These are phyloP conservation scores for Trichoderma cornu-damae DNA, from an alignment of 2,329 filamentous ascomycete species.

Conservation along the genomic window DNA sequence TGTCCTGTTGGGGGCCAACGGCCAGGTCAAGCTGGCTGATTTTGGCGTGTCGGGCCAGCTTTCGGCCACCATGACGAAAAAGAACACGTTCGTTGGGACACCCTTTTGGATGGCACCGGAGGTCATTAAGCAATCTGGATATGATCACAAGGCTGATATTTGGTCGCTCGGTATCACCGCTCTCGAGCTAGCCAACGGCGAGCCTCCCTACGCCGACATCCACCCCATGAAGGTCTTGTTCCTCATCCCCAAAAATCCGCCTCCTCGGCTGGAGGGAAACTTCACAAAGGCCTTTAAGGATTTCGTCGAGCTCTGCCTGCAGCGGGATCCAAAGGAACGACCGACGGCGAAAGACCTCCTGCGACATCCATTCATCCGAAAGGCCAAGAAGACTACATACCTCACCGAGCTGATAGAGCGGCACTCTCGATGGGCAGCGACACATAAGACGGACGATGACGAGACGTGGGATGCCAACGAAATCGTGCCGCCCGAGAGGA, in stretches of 20 bases:
- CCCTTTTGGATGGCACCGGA: slow-evolving; percentile 99
- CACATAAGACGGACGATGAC: slow-evolving; percentile 66
- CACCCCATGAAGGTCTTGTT: slow-evolving; percentile 99
- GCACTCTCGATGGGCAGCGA: slow-evolving; percentile 78
- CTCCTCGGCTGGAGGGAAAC: slow-evolving; percentile 73
- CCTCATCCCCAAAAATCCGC: slow-evolving; percentile 89
- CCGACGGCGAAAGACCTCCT: slow-evolving; percentile 82
- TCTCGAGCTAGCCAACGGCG: slow-evolving; percentile 82
- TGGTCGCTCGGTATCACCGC: slow-evolving; percentile 96
- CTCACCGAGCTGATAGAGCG: slow-evolving; percentile 93
- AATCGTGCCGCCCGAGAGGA: slow-evolving; percentile 49
- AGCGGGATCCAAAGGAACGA: slow-evolving; percentile 82
- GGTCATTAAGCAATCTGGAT: slow-evolving; percentile 96
- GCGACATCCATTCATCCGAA: slow-evolving; percentile 83
- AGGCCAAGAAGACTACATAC: slow-evolving; percentile 93
- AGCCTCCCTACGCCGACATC: slow-evolving; percentile 92
- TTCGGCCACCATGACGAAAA: slow-evolving; percentile 98
- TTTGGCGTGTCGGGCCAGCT: slow-evolving; percentile 96
- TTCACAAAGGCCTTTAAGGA: slow-evolving; percentile 82
- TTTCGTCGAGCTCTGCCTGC: slow-evolving; percentile 76
- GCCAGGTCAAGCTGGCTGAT: slow-evolving; percentile 94
- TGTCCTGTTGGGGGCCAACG: slow-evolving; percentile 79
- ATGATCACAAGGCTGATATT: slow-evolving; percentile 96
- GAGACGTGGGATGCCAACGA: slow-evolving; percentile 55
- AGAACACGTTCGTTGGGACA: slow-evolving; percentile 97